Conservation (phyloP, 2,329 filamentous ascomycete genomes). For the Ampelomyces quisqualis region DNA sequence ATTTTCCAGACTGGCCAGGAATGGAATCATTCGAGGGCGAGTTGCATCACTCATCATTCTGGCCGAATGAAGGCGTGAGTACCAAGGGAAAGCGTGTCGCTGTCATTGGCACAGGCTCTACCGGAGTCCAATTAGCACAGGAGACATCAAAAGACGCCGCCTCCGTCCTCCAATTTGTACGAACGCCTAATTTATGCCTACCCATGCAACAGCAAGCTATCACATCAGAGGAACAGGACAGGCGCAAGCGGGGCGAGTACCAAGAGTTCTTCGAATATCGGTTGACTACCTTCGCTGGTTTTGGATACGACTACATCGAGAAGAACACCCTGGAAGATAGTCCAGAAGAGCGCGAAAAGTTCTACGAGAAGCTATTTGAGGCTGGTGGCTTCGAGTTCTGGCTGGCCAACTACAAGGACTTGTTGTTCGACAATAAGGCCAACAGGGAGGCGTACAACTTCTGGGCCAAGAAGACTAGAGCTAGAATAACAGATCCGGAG, state of each 20-base stretch:
- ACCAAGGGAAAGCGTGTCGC: slow-evolving; percentile 60
- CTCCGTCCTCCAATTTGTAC: slow-evolving; percentile 61
- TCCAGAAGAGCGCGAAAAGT: slow-evolving; percentile 47
- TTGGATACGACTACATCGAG: slow-evolving; percentile 58
- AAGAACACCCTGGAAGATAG: slow-evolving; percentile 55
- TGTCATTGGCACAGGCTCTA: slow-evolving; percentile 65
- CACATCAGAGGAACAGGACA: slow-evolving; percentile 54
- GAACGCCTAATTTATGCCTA: slow-evolving; percentile 65
- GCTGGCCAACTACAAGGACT: slow-evolving; percentile 47
- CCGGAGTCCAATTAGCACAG: slow-evolving; percentile 65
- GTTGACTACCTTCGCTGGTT: slow-evolving; percentile 58
- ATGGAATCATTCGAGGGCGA: slow-evolving; percentile 61
- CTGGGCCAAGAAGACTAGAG: slow-evolving; percentile 49
- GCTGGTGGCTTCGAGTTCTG: slow-evolving; percentile 47
- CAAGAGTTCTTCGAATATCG: slow-evolving; percentile 55
- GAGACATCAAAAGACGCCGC: slow-evolving; percentile 57
- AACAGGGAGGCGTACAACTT: slow-evolving; percentile 51
- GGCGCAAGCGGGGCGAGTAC: slow-evolving; percentile 43
- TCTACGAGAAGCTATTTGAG: slow-evolving; percentile 47
- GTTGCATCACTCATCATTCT: slow-evolving; percentile 62
- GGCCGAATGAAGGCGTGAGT: slow-evolving; percentile 60
- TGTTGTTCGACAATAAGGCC: slow-evolving; percentile 45
- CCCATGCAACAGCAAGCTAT: slow-evolving; percentile 59
- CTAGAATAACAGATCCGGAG: slow-evolving; percentile 46
- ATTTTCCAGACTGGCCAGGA: slow-evolving; percentile 62